Conservation (phyloP, 306 rosid species). For the Cucumis melo region DNA sequence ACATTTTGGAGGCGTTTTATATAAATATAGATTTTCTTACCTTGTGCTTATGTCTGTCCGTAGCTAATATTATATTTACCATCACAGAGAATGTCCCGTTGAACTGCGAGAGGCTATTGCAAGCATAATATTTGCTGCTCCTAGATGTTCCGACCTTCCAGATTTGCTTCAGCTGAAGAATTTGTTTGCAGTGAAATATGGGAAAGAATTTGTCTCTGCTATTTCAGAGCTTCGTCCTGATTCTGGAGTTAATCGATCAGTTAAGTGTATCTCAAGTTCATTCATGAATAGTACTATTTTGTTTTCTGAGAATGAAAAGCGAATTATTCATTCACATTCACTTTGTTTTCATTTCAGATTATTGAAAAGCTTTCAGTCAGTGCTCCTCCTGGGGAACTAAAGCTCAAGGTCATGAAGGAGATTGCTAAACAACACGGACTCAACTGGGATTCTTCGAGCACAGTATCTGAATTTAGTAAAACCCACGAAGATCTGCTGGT, state of each 20-base stretch:
- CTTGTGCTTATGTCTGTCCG: not conserved
- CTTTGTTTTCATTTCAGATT: slow-evolving; percentile 37
- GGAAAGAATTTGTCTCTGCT: slow-evolving; percentile 67
- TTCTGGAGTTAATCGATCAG: slow-evolving; percentile 91
- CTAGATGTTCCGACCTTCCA: slow-evolving; percentile 96
- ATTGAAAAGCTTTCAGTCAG: slow-evolving; percentile 83
- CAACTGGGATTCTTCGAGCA: slow-evolving; percentile 73
- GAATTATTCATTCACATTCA: slow-evolving; percentile 2
- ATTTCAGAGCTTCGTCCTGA: slow-evolving; percentile 94
- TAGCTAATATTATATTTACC: slow-evolving; percentile 8
- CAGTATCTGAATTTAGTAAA: slow-evolving; percentile 69
- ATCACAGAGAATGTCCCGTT: slow-evolving; percentile 71
- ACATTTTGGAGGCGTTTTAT: too few relatives aligned
- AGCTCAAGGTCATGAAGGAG: slow-evolving; percentile 75
- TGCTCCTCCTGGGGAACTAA: slow-evolving; percentile 63
- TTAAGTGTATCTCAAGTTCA: slow-evolving; percentile 22
- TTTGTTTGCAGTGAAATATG: slow-evolving; percentile 74
- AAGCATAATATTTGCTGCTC: slow-evolving; percentile 89
- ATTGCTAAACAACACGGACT: slow-evolving; percentile 62
- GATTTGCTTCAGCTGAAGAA: slow-evolving; percentile 81
- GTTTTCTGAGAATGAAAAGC: not conserved
- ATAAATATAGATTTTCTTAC: not conserved
- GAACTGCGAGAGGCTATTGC: slow-evolving; percentile 93
- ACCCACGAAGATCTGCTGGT: slow-evolving; percentile 97
- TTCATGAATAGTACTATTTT: not conserved